Percentiles rank a stretch among this genome's conserved stretches.
Evolutionary conservation across 1,284 basidiomycete species (phyloP).

Genomic region (Boletus calvinii): DNA sequence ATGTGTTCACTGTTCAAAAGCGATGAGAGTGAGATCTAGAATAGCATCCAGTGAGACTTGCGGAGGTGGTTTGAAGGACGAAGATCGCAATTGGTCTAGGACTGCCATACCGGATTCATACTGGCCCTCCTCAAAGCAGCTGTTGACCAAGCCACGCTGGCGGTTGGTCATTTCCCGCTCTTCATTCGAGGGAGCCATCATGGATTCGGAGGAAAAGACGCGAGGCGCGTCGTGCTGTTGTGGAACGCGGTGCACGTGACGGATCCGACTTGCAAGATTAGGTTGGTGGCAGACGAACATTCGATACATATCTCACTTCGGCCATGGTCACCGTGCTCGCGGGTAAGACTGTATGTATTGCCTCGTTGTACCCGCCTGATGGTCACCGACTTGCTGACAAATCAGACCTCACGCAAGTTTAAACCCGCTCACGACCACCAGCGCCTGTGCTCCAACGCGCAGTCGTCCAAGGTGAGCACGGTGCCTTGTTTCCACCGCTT

Average conservation of each 20-base stretch:
- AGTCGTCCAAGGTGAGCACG: constrained; percentile 11
- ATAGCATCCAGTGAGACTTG: constrained; percentile 36
- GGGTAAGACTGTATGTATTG: background rate
- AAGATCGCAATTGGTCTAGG: constrained; percentile 57
- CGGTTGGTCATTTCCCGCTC: constrained; percentile 55
- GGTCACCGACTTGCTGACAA: constrained; percentile 23
- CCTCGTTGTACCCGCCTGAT: constrained; percentile 25
- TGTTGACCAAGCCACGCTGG: constrained; percentile 62
- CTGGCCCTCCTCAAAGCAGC: constrained; percentile 70
- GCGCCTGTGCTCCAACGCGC: constrained; percentile 4
- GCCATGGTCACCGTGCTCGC: constrained; percentile 3
- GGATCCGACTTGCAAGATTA: background rate
- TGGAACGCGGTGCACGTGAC: constrained; percentile 28
- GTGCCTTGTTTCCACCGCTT: constrained; percentile 13
- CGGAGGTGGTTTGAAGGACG: constrained; percentile 53
- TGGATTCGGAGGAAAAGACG: background rate
- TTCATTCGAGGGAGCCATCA: constrained; percentile 18
- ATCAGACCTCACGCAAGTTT: background rate
- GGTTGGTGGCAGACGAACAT: background rate
- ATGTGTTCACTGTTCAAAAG: constrained; percentile 48
- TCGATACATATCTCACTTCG: constrained; percentile 1
- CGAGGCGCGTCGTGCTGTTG: constrained; percentile 16
- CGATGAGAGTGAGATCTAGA: constrained; percentile 13
- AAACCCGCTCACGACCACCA: background rate
- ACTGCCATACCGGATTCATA: constrained; percentile 61